Conservation (phyloP, 345 rosid species). For the Geranium brycei region DNA sequence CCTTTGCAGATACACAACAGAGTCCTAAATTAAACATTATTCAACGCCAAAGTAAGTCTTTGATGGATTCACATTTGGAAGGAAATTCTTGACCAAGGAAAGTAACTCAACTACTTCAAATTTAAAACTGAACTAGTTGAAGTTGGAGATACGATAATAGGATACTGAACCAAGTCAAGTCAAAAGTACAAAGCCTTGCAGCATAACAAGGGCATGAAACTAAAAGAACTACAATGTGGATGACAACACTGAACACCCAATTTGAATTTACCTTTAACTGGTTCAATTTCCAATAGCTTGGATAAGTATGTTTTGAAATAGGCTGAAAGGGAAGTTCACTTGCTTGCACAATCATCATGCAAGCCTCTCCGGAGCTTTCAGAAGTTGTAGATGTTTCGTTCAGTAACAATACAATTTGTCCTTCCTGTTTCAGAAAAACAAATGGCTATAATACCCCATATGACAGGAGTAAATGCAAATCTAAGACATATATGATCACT, state of each 20-base stretch:
- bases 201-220: neutral
- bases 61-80: neutral
- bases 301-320: constrained; percentile 31
- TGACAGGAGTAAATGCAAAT: neutral
- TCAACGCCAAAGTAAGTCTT: constrained; percentile 3
- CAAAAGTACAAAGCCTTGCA: neutral
- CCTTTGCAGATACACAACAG: constrained; percentile 34
- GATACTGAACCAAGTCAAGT: neutral
- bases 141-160: too few relatives aligned
- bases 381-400: constrained; percentile 30
- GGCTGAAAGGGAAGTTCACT: constrained; percentile 52
- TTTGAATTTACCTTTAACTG: constrained; percentile 52
- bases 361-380: constrained; percentile 63
- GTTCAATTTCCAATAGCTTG: constrained; percentile 37
- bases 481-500: neutral
- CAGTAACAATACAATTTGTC: constrained; percentile 52
- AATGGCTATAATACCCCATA: neutral
- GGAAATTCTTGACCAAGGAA: too few relatives aligned
- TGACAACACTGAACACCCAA: constrained; percentile 5
- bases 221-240: neutral
- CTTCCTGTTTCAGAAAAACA: constrained; percentile 33
- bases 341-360: constrained; percentile 64
- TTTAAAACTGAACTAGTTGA: too few relatives aligned
- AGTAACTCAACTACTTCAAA: too few relatives aligned
- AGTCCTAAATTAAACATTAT: constrained; percentile 22